A percentile compares a stretch with the other conserved stretches of the same genome.
Evolutionary conservation across 768 basidiomycete species (phyloP).

Genomic region (Lentinula lateritia): DNA sequence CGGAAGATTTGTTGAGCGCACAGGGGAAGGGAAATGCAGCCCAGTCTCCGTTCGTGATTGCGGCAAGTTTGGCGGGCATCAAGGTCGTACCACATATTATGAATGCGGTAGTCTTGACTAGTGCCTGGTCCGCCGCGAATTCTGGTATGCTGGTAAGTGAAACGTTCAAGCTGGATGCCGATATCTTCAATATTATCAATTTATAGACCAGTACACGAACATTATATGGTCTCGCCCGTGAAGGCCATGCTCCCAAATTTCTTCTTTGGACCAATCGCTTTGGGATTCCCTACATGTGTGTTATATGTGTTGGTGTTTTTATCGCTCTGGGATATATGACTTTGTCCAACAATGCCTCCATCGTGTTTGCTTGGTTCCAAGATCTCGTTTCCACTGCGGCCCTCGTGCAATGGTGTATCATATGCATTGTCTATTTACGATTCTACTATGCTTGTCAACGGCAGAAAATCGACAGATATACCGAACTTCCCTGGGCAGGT

Average conservation of each 20-base stretch:
- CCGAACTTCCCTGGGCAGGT: constrained; percentile 19
- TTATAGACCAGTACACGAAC: constrained; percentile 46
- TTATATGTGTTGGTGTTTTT: constrained; percentile 27
- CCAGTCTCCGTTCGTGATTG: constrained; percentile 71
- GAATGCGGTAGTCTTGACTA: constrained; percentile 68
- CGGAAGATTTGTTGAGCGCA: constrained; percentile 25
- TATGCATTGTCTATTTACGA: background rate
- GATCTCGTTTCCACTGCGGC: constrained; percentile 2
- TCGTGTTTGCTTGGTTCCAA: constrained; percentile 7
- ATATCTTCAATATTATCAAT: background rate
- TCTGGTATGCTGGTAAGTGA: constrained; percentile 20
- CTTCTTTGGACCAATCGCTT: constrained; percentile 40
- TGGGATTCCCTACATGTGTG: constrained; percentile 41
- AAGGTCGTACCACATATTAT: constrained; percentile 63
- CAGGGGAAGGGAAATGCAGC: constrained; percentile 32
- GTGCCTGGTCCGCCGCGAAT: constrained; percentile 69
- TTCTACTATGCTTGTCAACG: constrained; percentile 6
- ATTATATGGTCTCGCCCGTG: constrained; percentile 45
- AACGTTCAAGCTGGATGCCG: constrained; percentile 26
- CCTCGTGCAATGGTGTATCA: constrained; percentile 4
- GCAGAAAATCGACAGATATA: constrained; percentile 13
- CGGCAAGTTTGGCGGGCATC: constrained; percentile 55
- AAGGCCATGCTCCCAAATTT: constrained; percentile 43
- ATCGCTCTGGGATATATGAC: background rate
- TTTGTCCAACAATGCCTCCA: background rate